Evolutionary conservation across 2,329 filamentous ascomycete genomes (phyloP).

Genomic region (Fusarium pseudoanthophilum): DNA sequence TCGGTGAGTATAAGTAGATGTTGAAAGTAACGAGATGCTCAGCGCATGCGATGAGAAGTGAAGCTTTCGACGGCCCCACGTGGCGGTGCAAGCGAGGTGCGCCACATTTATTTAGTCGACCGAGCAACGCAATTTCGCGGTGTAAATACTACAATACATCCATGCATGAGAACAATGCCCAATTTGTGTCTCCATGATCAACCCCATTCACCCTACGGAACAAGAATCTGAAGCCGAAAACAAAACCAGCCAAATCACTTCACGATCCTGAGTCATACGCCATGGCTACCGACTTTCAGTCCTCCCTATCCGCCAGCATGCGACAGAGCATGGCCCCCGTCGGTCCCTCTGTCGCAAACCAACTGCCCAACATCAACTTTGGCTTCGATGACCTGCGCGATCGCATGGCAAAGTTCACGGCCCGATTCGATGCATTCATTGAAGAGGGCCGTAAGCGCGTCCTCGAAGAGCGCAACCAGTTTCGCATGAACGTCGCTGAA

Average conservation of each 20-base stretch:
- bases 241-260: not conserved
- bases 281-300: constrained; percentile 73
- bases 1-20: constrained; percentile 8
- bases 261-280: not conserved
- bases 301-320: constrained; percentile 73
- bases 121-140: constrained; percentile 43
- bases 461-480: constrained; percentile 92
- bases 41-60: constrained; percentile 31
- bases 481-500: constrained; percentile 89
- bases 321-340: constrained; percentile 68
- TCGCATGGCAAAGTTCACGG: constrained; percentile 92
- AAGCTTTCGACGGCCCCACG: constrained; percentile 41
- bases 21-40: constrained; percentile 7
- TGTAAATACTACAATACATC: constrained; percentile 39
- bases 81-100: constrained; percentile 41
- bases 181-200: constrained; percentile 6
- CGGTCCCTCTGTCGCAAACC: constrained; percentile 76
- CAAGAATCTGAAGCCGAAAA: not conserved
- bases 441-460: constrained; percentile 90
- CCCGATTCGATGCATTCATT: constrained; percentile 92
- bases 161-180: not conserved
- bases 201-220: constrained; percentile 3
- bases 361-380: constrained; percentile 90
- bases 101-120: constrained; percentile 45
- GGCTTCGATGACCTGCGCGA: constrained; percentile 95